These are phyloP conservation scores for Pseudogymnoascus sp. DNA, from an alignment of 2,329 filamentous ascomycete species.

Conservation along the genomic window DNA sequence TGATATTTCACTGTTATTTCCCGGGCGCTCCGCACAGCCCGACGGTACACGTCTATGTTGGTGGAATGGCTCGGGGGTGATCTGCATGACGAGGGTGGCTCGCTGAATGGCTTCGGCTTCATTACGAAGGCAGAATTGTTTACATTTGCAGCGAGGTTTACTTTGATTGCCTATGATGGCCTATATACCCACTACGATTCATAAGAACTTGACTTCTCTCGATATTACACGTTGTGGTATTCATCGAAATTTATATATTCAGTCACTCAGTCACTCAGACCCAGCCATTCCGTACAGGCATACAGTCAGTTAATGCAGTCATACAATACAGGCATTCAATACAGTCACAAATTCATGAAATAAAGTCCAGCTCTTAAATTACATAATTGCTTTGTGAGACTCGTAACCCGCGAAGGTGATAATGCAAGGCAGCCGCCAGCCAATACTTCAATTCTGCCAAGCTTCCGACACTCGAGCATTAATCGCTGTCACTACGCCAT, in stretches of 20 bases:
- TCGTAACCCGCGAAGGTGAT: not conserved
- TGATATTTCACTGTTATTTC: not conserved
- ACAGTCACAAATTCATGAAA: not conserved
- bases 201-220: not conserved
- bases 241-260: not conserved
- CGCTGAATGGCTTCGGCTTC: not conserved
- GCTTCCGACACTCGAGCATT: not conserved
- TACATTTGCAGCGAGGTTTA: not conserved
- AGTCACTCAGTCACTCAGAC: not conserved
- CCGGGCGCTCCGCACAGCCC: not conserved
- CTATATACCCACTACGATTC: not conserved
- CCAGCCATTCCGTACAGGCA: not conserved
- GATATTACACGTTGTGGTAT: not conserved
- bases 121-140: not conserved
- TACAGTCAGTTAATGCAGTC: not conserved
- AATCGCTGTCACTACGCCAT: not conserved
- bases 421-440: not conserved
- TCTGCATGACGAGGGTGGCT: not conserved
- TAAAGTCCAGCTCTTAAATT: not conserved
- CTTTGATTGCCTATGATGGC: not conserved
- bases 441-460: not conserved
- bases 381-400: not conserved
- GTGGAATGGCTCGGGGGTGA: not conserved
- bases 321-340: not conserved
- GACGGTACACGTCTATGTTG: not conserved